Conservation (phyloP, 768 basidiomycete genomes). For the Kondoa subrosea region DNA sequence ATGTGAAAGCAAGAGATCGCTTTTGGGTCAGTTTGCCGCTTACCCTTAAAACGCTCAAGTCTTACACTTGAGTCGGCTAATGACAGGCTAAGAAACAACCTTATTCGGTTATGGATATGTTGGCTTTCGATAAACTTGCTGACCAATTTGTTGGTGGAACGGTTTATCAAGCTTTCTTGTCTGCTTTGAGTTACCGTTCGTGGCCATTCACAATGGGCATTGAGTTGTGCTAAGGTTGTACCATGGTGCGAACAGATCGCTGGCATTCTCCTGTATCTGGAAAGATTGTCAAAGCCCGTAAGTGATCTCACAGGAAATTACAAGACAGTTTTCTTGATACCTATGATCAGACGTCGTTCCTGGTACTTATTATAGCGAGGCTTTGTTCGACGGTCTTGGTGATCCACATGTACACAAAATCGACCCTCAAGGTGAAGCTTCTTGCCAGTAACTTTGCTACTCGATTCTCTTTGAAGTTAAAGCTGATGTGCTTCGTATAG, state of each 20-base stretch:
- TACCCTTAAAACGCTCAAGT: too few species aligned
- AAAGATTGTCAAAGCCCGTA: constrained; percentile 38
- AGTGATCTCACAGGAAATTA: background rate
- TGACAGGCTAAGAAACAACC: too few species aligned
- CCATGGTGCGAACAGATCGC: too few species aligned
- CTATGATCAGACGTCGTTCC: constrained; percentile 21
- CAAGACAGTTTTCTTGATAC: too few species aligned
- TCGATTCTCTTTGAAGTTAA: constrained; percentile 32
- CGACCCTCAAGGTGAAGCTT: constrained; percentile 19
- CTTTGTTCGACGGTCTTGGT: constrained; percentile 34
- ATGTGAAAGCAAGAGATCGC: constrained; percentile 36
- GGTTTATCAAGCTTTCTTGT: constrained; percentile 44
- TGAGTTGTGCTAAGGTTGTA: too few species aligned
- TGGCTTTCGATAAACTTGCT: too few species aligned
- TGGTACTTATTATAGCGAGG: constrained; percentile 33
- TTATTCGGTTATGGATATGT: too few species aligned
- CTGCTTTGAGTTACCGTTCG: constrained; percentile 42
- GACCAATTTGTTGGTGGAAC: constrained; percentile 40
- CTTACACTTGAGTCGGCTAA: too few species aligned
- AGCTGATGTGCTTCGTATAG: background rate
- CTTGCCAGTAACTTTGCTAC: constrained; percentile 29
- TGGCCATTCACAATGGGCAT: too few species aligned
- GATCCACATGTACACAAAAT: constrained; percentile 28
- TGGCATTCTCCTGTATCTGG: constrained; percentile 47
- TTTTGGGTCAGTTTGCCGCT: constrained; percentile 51